These are phyloP conservation scores for Albizia julibrissin DNA, from an alignment of 306 rosid species.

Conservation along the genomic window DNA sequence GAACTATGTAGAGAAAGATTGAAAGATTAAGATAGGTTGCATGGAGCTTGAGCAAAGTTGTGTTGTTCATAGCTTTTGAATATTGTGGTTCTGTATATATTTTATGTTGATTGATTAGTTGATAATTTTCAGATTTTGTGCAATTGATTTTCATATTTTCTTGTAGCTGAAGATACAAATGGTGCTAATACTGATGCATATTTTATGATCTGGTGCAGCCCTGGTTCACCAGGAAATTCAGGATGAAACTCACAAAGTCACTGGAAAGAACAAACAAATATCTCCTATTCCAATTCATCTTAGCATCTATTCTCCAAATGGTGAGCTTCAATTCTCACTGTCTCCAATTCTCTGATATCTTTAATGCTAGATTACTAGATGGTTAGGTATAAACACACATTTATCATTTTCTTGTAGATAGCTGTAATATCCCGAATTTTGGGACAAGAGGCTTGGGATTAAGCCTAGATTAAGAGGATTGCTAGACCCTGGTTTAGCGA, in stretches of 20 bases:
- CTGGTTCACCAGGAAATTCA: conserved; percentile 86
- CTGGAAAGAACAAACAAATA: conserved; percentile 83
- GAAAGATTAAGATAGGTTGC: background rate
- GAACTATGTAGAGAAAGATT: background rate
- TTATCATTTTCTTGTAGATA: background rate
- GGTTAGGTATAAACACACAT: conserved; percentile 5
- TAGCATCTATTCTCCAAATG: conserved; percentile 93
- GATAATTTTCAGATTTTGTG: background rate
- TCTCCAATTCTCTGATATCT: background rate
- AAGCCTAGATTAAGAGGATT: too few relatives aligned
- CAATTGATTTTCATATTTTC: background rate
- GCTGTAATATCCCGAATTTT: too few relatives aligned
- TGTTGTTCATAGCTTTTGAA: background rate
- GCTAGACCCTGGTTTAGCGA: too few relatives aligned
- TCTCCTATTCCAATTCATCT: conserved; percentile 97
- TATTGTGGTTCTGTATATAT: background rate
- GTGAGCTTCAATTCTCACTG: conserved; percentile 43
- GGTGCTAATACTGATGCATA: conserved; percentile 1
- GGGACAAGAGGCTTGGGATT: too few relatives aligned
- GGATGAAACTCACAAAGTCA: conserved; percentile 91
- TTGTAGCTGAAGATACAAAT: conserved; percentile 1
- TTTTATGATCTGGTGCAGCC: conserved; percentile 48
- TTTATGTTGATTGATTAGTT: background rate
- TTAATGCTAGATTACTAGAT: conserved; percentile 17
- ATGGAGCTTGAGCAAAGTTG: background rate